phyloP scores from a whole-genome alignment of 1,284 basidiomycete species.

The Moesziomyces globuligerus region DNA sequence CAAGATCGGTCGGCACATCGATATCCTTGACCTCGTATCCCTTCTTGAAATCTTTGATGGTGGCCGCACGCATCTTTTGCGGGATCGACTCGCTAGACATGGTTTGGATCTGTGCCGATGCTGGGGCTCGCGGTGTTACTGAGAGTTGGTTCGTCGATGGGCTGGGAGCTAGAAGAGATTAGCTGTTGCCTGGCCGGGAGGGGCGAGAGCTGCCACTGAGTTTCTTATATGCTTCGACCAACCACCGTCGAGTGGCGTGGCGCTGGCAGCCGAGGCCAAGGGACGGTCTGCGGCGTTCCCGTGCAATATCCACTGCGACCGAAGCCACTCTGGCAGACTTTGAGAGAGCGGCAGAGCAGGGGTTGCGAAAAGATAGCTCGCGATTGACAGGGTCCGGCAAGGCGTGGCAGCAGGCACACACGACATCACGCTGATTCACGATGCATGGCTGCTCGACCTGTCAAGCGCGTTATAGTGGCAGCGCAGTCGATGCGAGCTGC shows the following conservation, averaged over 20 bases:
- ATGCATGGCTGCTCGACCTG: not conserved
- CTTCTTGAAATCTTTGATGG: constrained; percentile 57
- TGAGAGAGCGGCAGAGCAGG: not conserved
- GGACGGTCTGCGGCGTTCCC: no score
- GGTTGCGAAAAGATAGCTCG: not conserved
- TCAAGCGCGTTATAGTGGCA: no score
- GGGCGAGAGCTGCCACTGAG: no score
- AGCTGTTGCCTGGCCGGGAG: no score
- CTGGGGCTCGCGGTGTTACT: not conserved
- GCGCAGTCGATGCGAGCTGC: no score
- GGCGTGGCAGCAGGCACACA: constrained; percentile 2
- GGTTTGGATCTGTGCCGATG: not conserved
- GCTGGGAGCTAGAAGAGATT: no score
- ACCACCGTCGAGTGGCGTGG: no score
- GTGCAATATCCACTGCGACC: no score
- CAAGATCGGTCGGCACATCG: constrained; percentile 45
- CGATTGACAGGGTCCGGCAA: not conserved
- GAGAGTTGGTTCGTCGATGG: no score
- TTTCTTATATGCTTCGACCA: no score
- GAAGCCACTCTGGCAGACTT: not conserved
- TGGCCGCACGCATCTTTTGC: constrained; percentile 52
- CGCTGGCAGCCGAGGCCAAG: no score
- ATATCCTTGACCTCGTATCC: constrained; percentile 52
- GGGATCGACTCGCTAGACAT: constrained; percentile 52
- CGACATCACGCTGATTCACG: constrained; percentile 28